These are phyloP conservation scores for Lachancea nothofagi DNA, from an alignment of 805 yeast genomes.

Conservation along the genomic window DNA sequence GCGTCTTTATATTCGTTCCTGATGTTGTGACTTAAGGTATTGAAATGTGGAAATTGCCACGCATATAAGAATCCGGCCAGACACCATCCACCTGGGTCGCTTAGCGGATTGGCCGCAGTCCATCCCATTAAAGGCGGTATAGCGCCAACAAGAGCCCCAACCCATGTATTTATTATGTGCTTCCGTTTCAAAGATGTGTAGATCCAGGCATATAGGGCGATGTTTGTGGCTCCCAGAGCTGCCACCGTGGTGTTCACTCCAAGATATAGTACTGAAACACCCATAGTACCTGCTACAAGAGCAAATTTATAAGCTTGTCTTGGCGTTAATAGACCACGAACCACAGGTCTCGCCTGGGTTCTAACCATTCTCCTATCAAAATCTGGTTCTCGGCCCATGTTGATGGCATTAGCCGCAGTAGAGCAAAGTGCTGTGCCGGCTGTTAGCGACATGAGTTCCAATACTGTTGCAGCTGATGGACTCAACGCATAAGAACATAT, in stretches of 20 bases:
- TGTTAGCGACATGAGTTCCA: constrained; percentile 66
- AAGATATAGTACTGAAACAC: constrained; percentile 57
- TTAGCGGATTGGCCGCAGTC: constrained; percentile 81
- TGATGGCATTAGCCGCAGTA: constrained; percentile 93
- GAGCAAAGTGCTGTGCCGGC: constrained; percentile 83
- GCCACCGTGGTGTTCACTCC: constrained; percentile 91
- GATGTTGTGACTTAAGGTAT: constrained; percentile 81
- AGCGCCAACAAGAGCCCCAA: constrained; percentile 98
- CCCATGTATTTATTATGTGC: constrained; percentile 91
- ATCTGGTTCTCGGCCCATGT: constrained; percentile 93
- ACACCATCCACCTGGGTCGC: constrained; percentile 93
- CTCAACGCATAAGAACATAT: constrained; percentile 92
- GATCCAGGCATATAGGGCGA: constrained; percentile 78
- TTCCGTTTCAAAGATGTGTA: constrained; percentile 87
- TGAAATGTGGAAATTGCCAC: constrained; percentile 99
- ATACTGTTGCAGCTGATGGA: constrained; percentile 71
- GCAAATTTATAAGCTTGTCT: constrained; percentile 80
- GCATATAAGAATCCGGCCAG: constrained; percentile 85
- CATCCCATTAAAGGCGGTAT: constrained; percentile 99
- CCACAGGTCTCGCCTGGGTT: constrained; percentile 86
- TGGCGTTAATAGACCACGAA: constrained; percentile 71
- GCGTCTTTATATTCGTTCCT: constrained; percentile 85
- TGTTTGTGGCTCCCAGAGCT: constrained; percentile 69
- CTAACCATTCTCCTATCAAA: constrained; percentile 84
- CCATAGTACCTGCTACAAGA: constrained; percentile 61